Conservation (phyloP, 345 rosid genomes). For the Toxicodendron radicans region DNA sequence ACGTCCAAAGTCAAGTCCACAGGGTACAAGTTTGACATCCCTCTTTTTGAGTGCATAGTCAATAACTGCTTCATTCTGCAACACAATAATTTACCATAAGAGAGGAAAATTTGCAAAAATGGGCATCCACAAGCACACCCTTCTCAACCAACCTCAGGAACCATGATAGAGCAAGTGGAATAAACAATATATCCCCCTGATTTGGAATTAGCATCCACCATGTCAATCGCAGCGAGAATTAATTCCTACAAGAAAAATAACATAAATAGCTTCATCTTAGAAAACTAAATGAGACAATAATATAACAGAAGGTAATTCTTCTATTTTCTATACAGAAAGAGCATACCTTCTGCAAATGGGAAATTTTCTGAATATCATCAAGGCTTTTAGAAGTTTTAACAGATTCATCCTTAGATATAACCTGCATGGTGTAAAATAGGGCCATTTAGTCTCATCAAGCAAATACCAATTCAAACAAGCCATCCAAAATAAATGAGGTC, state of each 20-base stretch:
- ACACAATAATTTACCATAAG: slow-evolving; percentile 11
- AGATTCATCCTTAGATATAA: slow-evolving; percentile 84
- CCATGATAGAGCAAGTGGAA: slow-evolving; percentile 93
- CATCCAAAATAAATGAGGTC: background rate
- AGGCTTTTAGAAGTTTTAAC: slow-evolving; percentile 83
- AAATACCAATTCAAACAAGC: background rate
- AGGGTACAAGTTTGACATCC: slow-evolving; percentile 87
- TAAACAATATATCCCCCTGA: slow-evolving; percentile 91
- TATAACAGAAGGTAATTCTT: background rate
- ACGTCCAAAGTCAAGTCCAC: slow-evolving; percentile 84
- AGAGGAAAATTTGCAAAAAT: background rate
- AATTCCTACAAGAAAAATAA: slow-evolving; percentile 55
- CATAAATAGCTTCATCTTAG: background rate
- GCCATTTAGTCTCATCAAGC: slow-evolving; percentile 20
- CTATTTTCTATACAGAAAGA: slow-evolving; percentile 5
- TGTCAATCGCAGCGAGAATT: slow-evolving; percentile 86
- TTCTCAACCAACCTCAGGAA: slow-evolving; percentile 66
- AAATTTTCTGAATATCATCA: slow-evolving; percentile 77
- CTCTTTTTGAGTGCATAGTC: slow-evolving; percentile 81
- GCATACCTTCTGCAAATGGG: slow-evolving; percentile 88
- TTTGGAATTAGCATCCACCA: slow-evolving; percentile 87
- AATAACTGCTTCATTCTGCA: slow-evolving; percentile 90
- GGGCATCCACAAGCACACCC: slow-evolving; percentile 11
- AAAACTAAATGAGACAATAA: background rate
- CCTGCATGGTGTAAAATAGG: slow-evolving; percentile 32